Evolutionary conservation across 495 filamentous ascomycete genomes (phyloP), one percentile per base, ranked within the genome.

Genomic region (Aspergillus ellipticus): DNA sequence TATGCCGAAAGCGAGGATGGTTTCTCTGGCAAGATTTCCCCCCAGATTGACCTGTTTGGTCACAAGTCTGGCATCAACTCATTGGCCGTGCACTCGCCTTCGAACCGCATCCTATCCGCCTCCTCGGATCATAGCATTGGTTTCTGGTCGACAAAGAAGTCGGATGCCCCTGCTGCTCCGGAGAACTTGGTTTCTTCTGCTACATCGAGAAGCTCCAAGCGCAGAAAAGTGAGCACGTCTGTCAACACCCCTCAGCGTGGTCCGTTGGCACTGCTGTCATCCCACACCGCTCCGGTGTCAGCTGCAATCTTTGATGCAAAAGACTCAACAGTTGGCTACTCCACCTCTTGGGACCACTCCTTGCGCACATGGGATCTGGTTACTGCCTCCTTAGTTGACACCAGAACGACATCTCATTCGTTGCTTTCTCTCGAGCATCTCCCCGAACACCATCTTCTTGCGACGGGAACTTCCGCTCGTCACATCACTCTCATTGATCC

Each of bases 401-500:
- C 88, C 17, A 80, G 92, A 42, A 87, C 89, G 7, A 90, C 89
- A 8, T 82, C 88, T n/a, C 86, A 93, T 68, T 80, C 89, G 0
- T 79, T 97, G 1, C 79, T 92, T 49, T 89, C 85, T 2, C 77
- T 96, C 3, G 81, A 81, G 62, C 84, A 87, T 16, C 74, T 96
- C 2, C 79, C 82, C 5, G 78, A 82, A 48, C 69, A 86, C 9
- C 80, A 83, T 52, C 80, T 97, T 0, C 77, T 98, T 17, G 94
- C 92, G 13, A 86, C 89, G 7, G 94, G 94, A 48, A 92, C 88
- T 0, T 83, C 86, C 8, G 89, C 89, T n/a, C 82, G 91, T 13
- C 86, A 92, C 72, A 89, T 97, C 67, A 92, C 88, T 0, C 79
- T 97, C 13, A 85, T 96, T 54, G 94, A 98, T 69, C 93, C 93